phyloP scores from a whole-genome alignment of 2,329 filamentous ascomycete species.

The Aspergillus costaricaensis region DNA sequence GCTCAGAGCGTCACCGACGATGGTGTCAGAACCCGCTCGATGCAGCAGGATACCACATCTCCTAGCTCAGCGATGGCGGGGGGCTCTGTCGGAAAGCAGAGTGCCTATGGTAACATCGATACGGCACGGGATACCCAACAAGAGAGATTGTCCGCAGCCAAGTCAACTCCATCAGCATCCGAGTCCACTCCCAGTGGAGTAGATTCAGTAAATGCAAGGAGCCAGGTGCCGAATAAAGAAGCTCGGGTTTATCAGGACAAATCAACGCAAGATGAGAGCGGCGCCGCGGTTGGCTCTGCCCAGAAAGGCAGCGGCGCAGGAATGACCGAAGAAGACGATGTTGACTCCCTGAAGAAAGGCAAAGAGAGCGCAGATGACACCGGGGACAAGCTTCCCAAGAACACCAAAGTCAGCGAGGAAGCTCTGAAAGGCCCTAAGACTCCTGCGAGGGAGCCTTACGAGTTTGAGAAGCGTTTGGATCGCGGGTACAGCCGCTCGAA shows the following conservation, averaged over 20 bases:
- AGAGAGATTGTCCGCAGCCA: neutral
- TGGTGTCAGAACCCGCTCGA: neutral
- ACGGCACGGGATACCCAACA: neutral
- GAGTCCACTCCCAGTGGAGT: neutral
- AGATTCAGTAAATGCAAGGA: neutral
- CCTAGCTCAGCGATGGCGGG: neutral
- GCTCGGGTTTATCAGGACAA: neutral
- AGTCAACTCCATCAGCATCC: neutral
- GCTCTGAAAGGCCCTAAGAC: conserved; percentile 33
- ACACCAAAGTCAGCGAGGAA: conserved; percentile 29
- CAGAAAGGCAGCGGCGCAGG: neutral
- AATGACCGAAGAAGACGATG: neutral
- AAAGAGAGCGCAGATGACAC: neutral
- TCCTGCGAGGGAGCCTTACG: conserved; percentile 26
- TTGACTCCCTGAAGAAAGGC: neutral
- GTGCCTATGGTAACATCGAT: neutral
- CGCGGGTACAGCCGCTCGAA: neutral
- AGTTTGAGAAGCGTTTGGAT: conserved; percentile 33
- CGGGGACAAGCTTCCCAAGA: neutral
- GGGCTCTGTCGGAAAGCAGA: neutral
- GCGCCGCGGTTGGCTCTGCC: neutral
- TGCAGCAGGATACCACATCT: neutral
- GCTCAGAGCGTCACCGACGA: neutral
- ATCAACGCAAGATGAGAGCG: neutral
- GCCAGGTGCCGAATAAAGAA: neutral